Conservation (phyloP, 352 stramenopile species). For the Globisporangium mamillatum region DNA sequence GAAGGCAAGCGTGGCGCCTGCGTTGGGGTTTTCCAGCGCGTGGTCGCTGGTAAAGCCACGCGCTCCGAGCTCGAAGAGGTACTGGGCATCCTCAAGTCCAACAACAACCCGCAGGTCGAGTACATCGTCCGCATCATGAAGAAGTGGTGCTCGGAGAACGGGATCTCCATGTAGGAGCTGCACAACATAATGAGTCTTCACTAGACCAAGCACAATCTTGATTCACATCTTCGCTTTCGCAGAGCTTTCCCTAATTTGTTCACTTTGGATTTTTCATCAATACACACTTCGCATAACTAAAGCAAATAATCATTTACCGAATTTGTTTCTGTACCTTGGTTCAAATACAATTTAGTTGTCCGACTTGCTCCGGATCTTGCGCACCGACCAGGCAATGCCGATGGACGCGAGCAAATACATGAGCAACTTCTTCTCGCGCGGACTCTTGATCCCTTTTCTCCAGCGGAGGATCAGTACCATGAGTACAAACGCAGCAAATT, state of each 20-base stretch:
- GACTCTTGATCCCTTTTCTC: conserved; percentile 43
- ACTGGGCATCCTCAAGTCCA: conserved; percentile 91
- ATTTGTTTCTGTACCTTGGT: not conserved
- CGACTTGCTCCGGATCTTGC: conserved; percentile 41
- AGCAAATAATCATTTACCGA: not conserved
- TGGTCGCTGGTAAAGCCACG: conserved; percentile 89
- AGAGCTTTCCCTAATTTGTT: not conserved
- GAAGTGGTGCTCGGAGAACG: conserved; percentile 93
- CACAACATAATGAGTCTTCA: not conserved
- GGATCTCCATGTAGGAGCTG: conserved; percentile 61
- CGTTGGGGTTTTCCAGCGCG: conserved; percentile 93
- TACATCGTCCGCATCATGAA: conserved; percentile 96
- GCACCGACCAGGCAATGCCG: conserved; percentile 54
- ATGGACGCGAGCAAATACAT: conserved; percentile 68
- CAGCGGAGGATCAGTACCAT: conserved; percentile 44
- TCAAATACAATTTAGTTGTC: conserved; percentile 15
- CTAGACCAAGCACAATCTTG: not conserved
- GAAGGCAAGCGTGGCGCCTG: conserved; percentile 95
- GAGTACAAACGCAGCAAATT: conserved; percentile 36
- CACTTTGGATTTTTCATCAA: conserved; percentile 1
- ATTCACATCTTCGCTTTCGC: conserved; percentile 1
- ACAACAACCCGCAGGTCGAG: conserved; percentile 94
- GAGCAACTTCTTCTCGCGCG: conserved; percentile 50
- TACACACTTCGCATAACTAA: not conserved
- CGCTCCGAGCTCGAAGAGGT: conserved; percentile 91